Percentiles rank a stretch among this genome's conserved stretches.
Conservation (phyloP, 176 grass and related monocot genomes). For the Thinopyrum elongatum region DNA sequence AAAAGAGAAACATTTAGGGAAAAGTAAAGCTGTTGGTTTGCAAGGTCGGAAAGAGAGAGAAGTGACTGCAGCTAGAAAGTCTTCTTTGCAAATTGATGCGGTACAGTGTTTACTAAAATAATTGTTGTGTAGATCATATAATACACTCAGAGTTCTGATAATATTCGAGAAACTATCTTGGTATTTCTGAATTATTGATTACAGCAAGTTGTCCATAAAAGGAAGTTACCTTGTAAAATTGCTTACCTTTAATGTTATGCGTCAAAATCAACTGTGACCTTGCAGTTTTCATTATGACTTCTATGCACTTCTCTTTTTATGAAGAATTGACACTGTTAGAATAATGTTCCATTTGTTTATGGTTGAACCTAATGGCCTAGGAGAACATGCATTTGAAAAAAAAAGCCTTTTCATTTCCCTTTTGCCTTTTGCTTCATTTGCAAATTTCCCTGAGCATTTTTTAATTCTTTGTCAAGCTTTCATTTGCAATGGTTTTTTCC, state of each 20-base stretch:
- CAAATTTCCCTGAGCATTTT: neutral
- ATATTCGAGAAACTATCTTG: neutral
- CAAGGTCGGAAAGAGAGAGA: slow-evolving; percentile 40
- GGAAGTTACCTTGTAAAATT: neutral
- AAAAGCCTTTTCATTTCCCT: neutral
- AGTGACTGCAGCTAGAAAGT: slow-evolving; percentile 25
- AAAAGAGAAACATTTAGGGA: slow-evolving; percentile 67
- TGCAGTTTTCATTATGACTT: neutral
- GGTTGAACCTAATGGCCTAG: neutral
- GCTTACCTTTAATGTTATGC: neutral
- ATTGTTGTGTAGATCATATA: neutral
- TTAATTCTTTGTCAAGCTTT: neutral
- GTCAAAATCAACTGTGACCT: neutral
- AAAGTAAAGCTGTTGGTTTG: slow-evolving; percentile 60
- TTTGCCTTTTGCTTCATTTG: neutral
- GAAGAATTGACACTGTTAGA: neutral
- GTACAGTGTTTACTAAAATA: neutral
- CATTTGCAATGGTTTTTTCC: neutral
- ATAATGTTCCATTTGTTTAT: neutral
- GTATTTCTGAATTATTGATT: neutral
- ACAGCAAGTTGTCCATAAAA: neutral
- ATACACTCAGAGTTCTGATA: neutral
- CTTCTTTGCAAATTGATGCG: neutral
- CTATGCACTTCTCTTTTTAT: neutral
- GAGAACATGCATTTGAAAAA: neutral